Base-by-base conservation (phyloP, 2,329 filamentous ascomycete genomes). In the Cladophialophora chaetospira region DNA sequence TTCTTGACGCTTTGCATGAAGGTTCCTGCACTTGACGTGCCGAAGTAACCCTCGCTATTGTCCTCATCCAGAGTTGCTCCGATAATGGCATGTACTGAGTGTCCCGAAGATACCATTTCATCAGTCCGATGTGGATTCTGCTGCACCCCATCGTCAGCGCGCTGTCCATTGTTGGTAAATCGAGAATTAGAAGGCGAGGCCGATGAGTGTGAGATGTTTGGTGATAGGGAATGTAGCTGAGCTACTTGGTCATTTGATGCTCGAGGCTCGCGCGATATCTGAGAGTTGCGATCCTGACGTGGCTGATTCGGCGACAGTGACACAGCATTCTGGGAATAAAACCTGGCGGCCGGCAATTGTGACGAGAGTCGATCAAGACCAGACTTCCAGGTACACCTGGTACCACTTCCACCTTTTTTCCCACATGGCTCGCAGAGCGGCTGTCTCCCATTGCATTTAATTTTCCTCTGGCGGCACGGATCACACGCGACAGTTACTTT, bases 1-100 rank as follows among this genome's bases (percentile, higher is more conserved):
- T 43, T 50, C 49, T 74, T 77, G 35, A 79, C 77, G 52, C 78
- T 75, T 1, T 71, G 71, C 25, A 77, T 78, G 45, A 79, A 79
- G 2, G 75, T 76, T 0, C 75, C 75, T 0, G 75, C 74, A 54
- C 77, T 79, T 13, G 75, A 78, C 57, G 71, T 77, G 0, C 77
- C 76, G 53, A 79, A 79, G 56, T 76, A 78, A 15, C 77, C 76
- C 11, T 74, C 69, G 0, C 70, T 75, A 19, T 65, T 71, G 0
- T 72, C 75, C 52, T 77, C 75, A 23, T 76, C 75, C 2, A 75
- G 67, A 1, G 77, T 21, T 13, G 44, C 70, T 0, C 74, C 74
- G 5, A 76, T 78, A 74, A 79, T 79, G 2, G 76, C 77, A 58
- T 77, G 74, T 2, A 71, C 73, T 0, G 74, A 72, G 2, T 72